A percentile compares a stretch with the other conserved stretches of the same genome.
Evolutionary conservation across 2,329 filamentous ascomycete species (phyloP).

Genomic region (Thyridium curvatum): DNA sequence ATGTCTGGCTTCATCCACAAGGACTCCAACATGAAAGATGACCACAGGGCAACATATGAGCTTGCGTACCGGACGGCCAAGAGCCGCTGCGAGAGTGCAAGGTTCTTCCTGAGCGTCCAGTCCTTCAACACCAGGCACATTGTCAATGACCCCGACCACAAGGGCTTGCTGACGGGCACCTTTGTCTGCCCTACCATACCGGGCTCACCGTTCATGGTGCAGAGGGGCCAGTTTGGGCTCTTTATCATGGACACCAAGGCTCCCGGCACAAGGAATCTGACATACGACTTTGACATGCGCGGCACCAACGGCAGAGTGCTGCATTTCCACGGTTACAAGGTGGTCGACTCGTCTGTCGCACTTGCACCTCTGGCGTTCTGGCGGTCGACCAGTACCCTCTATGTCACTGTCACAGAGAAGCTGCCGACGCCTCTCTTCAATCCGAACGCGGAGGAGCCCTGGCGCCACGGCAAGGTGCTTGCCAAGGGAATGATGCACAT

Average conservation of each 20-base stretch:
- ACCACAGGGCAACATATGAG: conserved; percentile 45
- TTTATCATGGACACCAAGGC: conserved; percentile 47
- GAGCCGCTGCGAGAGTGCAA: conserved; percentile 47
- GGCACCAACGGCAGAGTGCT: conserved; percentile 44
- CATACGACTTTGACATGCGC: conserved; percentile 56
- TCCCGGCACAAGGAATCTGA: conserved; percentile 51
- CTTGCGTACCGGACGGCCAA: conserved; percentile 45
- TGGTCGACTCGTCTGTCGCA: conserved; percentile 53
- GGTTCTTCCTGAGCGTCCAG: conserved; percentile 54
- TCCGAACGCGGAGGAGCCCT: conserved; percentile 24
- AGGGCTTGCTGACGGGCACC: conserved; percentile 50
- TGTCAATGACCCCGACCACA: conserved; percentile 40
- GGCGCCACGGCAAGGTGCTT: conserved; percentile 36
- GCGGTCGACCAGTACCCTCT: conserved; percentile 56
- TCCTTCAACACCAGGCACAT: conserved; percentile 44
- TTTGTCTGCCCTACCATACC: conserved; percentile 48
- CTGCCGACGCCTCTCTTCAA: conserved; percentile 9
- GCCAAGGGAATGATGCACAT: conserved; percentile 56
- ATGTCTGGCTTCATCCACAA: conserved; percentile 57
- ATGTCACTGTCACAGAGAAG: conserved; percentile 48
- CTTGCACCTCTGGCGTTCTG: conserved; percentile 51
- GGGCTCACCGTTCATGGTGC: conserved; percentile 55
- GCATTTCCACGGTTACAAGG: conserved; percentile 54
- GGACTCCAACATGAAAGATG: conserved; percentile 30
- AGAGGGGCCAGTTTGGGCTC: conserved; percentile 49